phyloP scores from a whole-genome alignment of 2,329 filamentous ascomycete species.

The Chlorencoelia australis region DNA sequence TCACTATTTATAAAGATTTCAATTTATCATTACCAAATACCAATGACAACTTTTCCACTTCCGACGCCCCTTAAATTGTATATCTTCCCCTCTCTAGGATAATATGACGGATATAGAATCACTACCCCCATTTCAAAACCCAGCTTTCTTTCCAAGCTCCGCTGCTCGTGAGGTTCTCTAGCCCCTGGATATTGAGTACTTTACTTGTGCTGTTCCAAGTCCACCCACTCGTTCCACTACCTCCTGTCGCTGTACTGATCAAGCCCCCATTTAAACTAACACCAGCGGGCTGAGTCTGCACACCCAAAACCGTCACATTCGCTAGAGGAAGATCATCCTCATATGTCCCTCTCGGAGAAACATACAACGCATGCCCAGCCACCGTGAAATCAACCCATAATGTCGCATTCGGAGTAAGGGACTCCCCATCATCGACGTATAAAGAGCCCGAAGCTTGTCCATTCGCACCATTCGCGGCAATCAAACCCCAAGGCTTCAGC shows the following conservation, averaged over 20 bases:
- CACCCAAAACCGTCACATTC: conserved; percentile 54
- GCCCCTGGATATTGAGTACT: conserved; percentile 39
- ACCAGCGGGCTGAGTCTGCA: conserved; percentile 31
- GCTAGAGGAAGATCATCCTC: conserved; percentile 46
- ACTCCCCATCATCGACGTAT: conserved; percentile 70
- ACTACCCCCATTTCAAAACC: conserved; percentile 46
- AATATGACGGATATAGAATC: too few species aligned
- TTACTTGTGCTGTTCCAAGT: conserved; percentile 37
- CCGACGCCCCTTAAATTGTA: too few species aligned
- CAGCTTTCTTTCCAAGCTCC: conserved; percentile 51
- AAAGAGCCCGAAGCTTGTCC: conserved; percentile 50
- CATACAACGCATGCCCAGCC: conserved; percentile 35
- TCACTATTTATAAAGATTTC: too few species aligned
- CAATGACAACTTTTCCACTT: too few species aligned
- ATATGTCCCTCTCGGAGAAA: conserved; percentile 40
- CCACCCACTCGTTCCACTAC: conserved; percentile 34
- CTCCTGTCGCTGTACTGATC: too few species aligned
- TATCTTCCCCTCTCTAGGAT: too few species aligned
- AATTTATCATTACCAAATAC: too few species aligned
- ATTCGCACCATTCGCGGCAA: conserved; percentile 47
- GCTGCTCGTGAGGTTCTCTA: conserved; percentile 37
- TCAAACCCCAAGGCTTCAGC: conserved; percentile 54
- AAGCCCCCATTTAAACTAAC: conserved; percentile 39
- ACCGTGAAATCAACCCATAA: conserved; percentile 43
- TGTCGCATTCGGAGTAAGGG: conserved; percentile 43